Evolutionary conservation across 2,329 filamentous ascomycete species (phyloP).

Genomic region (Endothia cerciana): DNA sequence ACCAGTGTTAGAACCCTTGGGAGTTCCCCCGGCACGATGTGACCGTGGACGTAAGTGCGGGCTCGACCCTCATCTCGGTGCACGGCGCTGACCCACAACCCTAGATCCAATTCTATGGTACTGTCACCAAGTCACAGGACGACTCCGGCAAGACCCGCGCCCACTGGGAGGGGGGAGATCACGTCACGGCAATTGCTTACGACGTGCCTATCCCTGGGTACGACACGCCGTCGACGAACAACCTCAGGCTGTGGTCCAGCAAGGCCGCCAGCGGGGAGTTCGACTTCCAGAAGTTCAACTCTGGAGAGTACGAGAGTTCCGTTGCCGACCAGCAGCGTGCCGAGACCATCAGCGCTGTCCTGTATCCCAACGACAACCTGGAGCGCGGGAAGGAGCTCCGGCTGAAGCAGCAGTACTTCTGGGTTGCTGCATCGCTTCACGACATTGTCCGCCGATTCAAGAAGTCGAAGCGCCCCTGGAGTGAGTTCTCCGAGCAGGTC

Average conservation of each 20-base stretch:
- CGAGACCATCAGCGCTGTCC: slow-evolving; percentile 96
- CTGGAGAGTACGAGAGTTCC: slow-evolving; percentile 86
- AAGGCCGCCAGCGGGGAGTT: slow-evolving; percentile 97
- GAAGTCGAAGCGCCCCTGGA: slow-evolving; percentile 91
- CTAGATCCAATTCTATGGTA: slow-evolving; percentile 89
- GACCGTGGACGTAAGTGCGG: slow-evolving; percentile 72
- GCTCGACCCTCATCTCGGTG: slow-evolving; percentile 10
- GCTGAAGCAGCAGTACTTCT: slow-evolving; percentile 99
- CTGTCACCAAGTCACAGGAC: slow-evolving; percentile 75
- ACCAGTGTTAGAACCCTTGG: slow-evolving; percentile 75
- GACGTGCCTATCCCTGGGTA: slow-evolving; percentile 93
- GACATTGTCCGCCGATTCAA: slow-evolving; percentile 98
- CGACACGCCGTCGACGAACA: slow-evolving; percentile 89
- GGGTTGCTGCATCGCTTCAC: slow-evolving; percentile 94
- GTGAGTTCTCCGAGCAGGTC: slow-evolving; percentile 89
- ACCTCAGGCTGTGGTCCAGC: slow-evolving; percentile 95
- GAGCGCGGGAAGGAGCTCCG: slow-evolving; percentile 96
- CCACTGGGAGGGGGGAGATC: slow-evolving; percentile 91
- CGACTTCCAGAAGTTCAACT: slow-evolving; percentile 99
- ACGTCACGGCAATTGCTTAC: slow-evolving; percentile 89
- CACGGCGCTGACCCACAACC: neutral
- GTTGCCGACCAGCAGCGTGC: slow-evolving; percentile 97
- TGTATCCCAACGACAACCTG: slow-evolving; percentile 97
- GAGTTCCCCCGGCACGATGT: slow-evolving; percentile 97
- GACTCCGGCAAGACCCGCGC: slow-evolving; percentile 74